These are phyloP conservation scores for Telfairia occidentalis DNA, from an alignment of 331 rosid genomes.

Conservation along the genomic window DNA sequence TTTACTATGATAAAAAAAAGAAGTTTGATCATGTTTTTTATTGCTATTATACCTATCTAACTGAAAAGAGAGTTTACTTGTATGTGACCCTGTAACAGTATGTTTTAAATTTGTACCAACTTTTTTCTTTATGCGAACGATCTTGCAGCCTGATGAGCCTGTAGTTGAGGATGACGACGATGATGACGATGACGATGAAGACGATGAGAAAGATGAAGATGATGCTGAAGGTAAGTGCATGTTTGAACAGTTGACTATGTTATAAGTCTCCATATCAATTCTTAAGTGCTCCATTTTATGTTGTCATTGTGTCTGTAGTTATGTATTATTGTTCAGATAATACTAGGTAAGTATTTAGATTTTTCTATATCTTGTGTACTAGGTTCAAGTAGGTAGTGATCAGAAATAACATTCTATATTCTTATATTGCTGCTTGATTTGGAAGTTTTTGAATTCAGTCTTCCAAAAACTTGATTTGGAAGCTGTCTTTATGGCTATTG, in stretches of 20 bases:
- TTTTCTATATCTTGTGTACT: neutral
- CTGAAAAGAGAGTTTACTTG: neutral
- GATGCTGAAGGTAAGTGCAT: constrained; percentile 28
- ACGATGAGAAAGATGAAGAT: constrained; percentile 40
- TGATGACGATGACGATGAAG: constrained; percentile 28
- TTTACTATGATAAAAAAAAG: neutral
- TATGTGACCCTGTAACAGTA: neutral
- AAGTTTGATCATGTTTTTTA: neutral
- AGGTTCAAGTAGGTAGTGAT: no score
- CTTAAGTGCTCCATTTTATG: neutral
- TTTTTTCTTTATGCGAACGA: neutral
- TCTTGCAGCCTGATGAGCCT: constrained; percentile 35
- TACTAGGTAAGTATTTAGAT: no score
- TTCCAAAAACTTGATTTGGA: neutral
- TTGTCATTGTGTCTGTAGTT: neutral
- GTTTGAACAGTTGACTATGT: neutral
- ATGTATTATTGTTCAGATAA: neutral
- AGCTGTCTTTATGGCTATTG: no score
- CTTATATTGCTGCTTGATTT: neutral
- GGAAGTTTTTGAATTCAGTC: neutral
- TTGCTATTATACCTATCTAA: neutral
- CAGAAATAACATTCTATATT: neutral
- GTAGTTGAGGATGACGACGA: constrained; percentile 42
- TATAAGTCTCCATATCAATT: neutral
- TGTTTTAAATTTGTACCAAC: neutral